Base-by-base conservation (phyloP, 164 flowering plant genomes). In the Piper betle region DNA sequence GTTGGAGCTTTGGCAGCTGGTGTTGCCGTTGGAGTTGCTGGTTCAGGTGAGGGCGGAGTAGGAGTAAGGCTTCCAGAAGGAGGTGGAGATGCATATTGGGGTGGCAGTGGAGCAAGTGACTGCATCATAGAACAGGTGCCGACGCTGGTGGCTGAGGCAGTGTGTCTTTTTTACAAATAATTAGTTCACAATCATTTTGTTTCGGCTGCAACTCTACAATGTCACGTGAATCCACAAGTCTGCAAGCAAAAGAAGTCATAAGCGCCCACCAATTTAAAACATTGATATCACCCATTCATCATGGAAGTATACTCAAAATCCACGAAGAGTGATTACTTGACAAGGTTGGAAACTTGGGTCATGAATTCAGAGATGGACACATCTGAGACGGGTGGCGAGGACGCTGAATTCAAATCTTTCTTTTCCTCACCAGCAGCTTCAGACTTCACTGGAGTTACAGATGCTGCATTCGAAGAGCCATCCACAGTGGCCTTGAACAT, bases 151-250 rank as follows among this genome's bases (percentile, higher is more conserved):
- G 80, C 66, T 75, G 96, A 20, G 81, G 82, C 73, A 91, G 74
- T 55, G 89, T 93, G 68, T 86, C 97, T 73, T 83, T 79, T 91
- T 91, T 40, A n/a, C 97, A 77, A 42, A 91, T 87, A 16, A 70
- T 38, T 9, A 91, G 52, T 62, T 91, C 96, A 74, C 84, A 91
- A 57, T 81, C 91, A 37, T 63, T 78, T 61, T 91, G 93, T 65
- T 88, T 87, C 74, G 86, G 37, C 68, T 88, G 80, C 78, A 91
- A 63, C 78, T 91, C 97, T 59, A 86, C 79, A 19, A 91, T 83
- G 69, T 88, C 97, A 69, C 78, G 81, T 13, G 97, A 91, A 68
- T 87, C 93, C 38, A 91, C 97, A 57, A 91, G 84, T 78, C 97
- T 91, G 75, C 20, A 6, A 46, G 43, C 25, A 61, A 37, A 63